Conservation (phyloP, 202 grass and related monocot genomes). For the Musa balbisiana region DNA sequence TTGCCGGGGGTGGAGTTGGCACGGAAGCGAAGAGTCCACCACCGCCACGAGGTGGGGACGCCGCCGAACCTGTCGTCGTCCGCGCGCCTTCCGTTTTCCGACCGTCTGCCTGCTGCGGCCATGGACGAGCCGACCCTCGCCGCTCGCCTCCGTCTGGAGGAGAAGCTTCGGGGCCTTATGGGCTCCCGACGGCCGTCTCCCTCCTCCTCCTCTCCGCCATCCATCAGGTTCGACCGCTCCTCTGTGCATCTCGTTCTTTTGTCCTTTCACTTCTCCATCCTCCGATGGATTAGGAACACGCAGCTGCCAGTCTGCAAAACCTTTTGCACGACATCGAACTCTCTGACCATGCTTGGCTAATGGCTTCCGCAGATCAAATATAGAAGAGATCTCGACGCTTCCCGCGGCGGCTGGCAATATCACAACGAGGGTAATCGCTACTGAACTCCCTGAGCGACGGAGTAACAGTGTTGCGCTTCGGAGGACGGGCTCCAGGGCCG, state of each 20-base stretch:
- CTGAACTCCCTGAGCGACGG: neutral
- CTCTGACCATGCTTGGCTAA: too few relatives aligned
- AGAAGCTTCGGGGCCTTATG: conserved; percentile 48
- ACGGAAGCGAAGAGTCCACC: conserved; percentile 61
- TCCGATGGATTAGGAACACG: too few relatives aligned
- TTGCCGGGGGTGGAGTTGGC: conserved; percentile 72
- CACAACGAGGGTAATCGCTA: neutral
- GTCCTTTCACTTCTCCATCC: too few relatives aligned
- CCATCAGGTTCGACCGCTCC: neutral
- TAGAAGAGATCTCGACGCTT: neutral
- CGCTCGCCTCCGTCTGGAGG: conserved; percentile 58
- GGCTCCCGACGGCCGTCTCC: neutral
- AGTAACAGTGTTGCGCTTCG: neutral
- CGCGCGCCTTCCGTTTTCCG: neutral
- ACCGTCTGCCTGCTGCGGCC: neutral
- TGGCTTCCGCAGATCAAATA: too few relatives aligned
- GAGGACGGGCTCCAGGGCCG: conserved; percentile 27
- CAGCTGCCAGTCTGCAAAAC: too few relatives aligned
- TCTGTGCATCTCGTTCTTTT: too few relatives aligned
- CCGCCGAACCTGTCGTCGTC: conserved; percentile 1
- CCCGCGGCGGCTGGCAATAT: neutral
- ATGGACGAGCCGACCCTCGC: conserved; percentile 44
- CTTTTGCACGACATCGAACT: too few relatives aligned
- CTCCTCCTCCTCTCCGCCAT: neutral
- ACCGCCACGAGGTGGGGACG: conserved; percentile 25